phyloP scores from a whole-genome alignment of 2,329 filamentous ascomycete species.

The Aspergillus sp. region DNA sequence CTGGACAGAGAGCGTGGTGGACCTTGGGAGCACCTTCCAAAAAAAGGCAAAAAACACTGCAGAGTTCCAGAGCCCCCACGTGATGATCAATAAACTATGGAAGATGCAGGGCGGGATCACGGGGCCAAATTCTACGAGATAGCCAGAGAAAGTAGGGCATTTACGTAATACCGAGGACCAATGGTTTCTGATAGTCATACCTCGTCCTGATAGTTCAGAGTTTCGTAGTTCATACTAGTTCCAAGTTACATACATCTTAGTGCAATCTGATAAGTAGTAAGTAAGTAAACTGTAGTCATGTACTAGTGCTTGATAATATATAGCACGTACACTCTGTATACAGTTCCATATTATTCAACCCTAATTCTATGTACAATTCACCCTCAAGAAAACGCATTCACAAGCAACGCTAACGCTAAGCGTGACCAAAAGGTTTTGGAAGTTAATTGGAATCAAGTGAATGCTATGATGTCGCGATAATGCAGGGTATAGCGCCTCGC shows the following conservation, averaged over 20 bases:
- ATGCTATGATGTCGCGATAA: conserved; percentile 7
- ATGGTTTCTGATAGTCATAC: too few relatives aligned
- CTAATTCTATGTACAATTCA: background rate
- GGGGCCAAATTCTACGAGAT: too few relatives aligned
- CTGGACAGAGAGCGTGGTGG: background rate
- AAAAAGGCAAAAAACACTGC: background rate
- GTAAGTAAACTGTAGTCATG: too few relatives aligned
- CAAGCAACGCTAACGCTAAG: conserved; percentile 1
- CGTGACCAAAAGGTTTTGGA: background rate
- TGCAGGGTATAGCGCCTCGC: conserved; percentile 33
- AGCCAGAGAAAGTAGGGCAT: too few relatives aligned
- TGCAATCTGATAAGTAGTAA: background rate
- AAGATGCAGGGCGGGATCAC: background rate
- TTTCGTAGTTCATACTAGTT: too few relatives aligned
- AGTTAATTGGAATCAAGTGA: background rate
- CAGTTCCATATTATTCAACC: background rate
- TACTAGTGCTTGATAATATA: background rate
- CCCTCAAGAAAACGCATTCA: background rate
- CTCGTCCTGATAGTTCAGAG: too few relatives aligned
- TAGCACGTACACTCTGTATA: background rate
- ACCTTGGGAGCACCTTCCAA: background rate
- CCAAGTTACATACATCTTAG: background rate
- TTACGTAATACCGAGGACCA: too few relatives aligned
- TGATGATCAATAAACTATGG: background rate
- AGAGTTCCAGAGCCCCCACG: background rate